phyloP scores from a whole-genome alignment of 2,329 filamentous ascomycete species.

The Penicillium aurantiogriseum region DNA sequence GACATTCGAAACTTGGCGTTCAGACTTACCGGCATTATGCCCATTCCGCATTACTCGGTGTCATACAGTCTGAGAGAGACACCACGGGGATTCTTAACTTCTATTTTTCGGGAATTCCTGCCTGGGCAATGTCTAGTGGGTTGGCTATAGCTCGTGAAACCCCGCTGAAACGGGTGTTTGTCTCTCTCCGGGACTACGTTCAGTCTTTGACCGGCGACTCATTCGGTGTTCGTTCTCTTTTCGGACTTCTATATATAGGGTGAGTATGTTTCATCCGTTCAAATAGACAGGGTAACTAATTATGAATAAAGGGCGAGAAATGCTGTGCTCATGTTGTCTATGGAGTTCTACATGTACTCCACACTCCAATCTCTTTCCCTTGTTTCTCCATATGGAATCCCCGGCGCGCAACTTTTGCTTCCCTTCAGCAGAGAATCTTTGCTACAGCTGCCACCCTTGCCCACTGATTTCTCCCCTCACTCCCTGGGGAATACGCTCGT shows the following conservation, averaged over 20 bases:
- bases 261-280: slow-evolving; percentile 20
- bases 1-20: neutral
- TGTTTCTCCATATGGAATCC: slow-evolving; percentile 35
- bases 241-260: slow-evolving; percentile 30
- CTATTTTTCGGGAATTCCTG: slow-evolving; percentile 43
- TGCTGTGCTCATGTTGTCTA: slow-evolving; percentile 37
- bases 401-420: slow-evolving; percentile 33
- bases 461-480: slow-evolving; percentile 27
- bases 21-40: slow-evolving; percentile 43
- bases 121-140: slow-evolving; percentile 39
- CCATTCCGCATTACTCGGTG: slow-evolving; percentile 35
- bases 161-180: slow-evolving; percentile 36
- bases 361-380: slow-evolving; percentile 45
- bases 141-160: slow-evolving; percentile 41
- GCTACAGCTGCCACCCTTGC: slow-evolving; percentile 34
- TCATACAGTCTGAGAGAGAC: slow-evolving; percentile 38
- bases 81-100: slow-evolving; percentile 37
- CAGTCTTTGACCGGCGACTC: slow-evolving; percentile 27
- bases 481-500: slow-evolving; percentile 29
- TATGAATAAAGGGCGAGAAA: slow-evolving; percentile 32
- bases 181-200: slow-evolving; percentile 29
- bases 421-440: slow-evolving; percentile 39
- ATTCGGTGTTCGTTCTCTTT: slow-evolving; percentile 27
- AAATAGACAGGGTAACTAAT: slow-evolving; percentile 15
- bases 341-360: slow-evolving; percentile 46